Evolutionary conservation across 2,329 filamentous ascomycete genomes (phyloP).

Genomic region (Lachnellula occidentalis): DNA sequence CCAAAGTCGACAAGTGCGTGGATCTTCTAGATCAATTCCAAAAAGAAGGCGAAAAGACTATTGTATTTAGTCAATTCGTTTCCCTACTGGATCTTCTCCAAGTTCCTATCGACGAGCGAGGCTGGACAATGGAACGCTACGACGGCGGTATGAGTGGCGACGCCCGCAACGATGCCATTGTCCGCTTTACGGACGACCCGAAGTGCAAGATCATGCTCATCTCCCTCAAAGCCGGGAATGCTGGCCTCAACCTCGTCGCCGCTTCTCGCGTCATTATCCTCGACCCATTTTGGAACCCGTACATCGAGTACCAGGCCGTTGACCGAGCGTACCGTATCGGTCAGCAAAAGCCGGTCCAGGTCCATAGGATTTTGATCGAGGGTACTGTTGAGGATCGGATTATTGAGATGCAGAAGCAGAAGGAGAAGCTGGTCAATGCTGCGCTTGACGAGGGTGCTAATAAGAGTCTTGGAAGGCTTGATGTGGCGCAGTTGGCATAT

Average conservation of each 20-base stretch:
- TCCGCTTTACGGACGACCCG: constrained; percentile 56
- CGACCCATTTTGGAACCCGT: constrained; percentile 93
- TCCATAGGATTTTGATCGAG: constrained; percentile 73
- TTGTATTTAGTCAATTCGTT: constrained; percentile 80
- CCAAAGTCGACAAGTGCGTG: constrained; percentile 66
- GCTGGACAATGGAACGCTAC: constrained; percentile 55
- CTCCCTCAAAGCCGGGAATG: constrained; percentile 75
- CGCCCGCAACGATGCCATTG: constrained; percentile 61
- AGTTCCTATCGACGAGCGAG: constrained; percentile 57
- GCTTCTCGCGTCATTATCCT: constrained; percentile 85
- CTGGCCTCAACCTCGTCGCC: constrained; percentile 78
- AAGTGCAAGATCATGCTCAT: constrained; percentile 66
- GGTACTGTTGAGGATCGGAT: constrained; percentile 87
- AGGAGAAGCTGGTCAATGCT: constrained; percentile 68
- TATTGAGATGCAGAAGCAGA: constrained; percentile 69
- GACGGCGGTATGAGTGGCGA: constrained; percentile 68
- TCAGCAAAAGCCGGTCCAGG: constrained; percentile 65
- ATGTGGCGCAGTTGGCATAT: constrained; percentile 23
- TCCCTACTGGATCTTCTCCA: constrained; percentile 73
- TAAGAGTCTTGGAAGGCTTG: constrained; percentile 59
- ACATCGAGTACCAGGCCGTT: constrained; percentile 86
- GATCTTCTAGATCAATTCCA: constrained; percentile 49
- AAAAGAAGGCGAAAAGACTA: constrained; percentile 62
- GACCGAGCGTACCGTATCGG: constrained; percentile 87
- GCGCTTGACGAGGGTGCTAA: constrained; percentile 74